Percentiles rank a stretch among this genome's conserved stretches.
Conservation (phyloP, 2,329 filamentous ascomycete species). For the Calonectria honghensis region DNA sequence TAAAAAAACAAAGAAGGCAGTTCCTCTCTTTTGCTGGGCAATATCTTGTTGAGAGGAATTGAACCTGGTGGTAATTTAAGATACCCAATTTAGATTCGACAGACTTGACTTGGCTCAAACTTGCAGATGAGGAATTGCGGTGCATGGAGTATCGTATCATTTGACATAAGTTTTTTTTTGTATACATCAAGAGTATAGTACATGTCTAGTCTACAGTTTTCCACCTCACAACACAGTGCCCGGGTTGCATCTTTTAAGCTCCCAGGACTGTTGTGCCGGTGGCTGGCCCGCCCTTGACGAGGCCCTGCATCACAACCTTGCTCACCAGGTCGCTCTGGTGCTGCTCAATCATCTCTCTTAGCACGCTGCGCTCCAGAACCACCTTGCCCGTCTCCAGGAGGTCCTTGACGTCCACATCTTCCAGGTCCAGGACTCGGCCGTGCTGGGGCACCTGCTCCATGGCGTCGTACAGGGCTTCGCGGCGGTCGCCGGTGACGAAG, state of each 20-base stretch:
- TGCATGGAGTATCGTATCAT: conserved; percentile 30
- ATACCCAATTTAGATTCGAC: conserved; percentile 40
- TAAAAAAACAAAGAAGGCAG: conserved; percentile 31
- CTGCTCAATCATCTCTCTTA: conserved; percentile 82
- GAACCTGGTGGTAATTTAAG: conserved; percentile 23
- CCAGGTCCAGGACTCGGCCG: conserved; percentile 80
- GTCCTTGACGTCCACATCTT: conserved; percentile 97
- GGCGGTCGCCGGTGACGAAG: conserved; percentile 79
- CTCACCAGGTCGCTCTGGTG: conserved; percentile 81
- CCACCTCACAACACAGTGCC: not conserved
- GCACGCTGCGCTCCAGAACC: conserved; percentile 88
- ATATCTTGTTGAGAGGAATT: conserved; percentile 15
- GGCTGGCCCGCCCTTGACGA: conserved; percentile 58
- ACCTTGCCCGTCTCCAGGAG: conserved; percentile 89
- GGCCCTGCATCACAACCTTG: conserved; percentile 66
- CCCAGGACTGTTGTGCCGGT: conserved; percentile 63
- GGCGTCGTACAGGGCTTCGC: conserved; percentile 79
- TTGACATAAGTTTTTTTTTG: conserved; percentile 31
- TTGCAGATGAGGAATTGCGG: not conserved
- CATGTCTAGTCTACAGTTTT: conserved; percentile 51
- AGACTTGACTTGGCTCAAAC: not conserved
- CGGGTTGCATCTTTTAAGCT: conserved; percentile 36
- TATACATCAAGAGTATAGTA: conserved; percentile 55
- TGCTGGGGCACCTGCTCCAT: conserved; percentile 79
- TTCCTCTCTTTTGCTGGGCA: not conserved